These are phyloP conservation scores for Holtermanniella nyarrowii DNA, from an alignment of 768 basidiomycete genomes.

Conservation along the genomic window DNA sequence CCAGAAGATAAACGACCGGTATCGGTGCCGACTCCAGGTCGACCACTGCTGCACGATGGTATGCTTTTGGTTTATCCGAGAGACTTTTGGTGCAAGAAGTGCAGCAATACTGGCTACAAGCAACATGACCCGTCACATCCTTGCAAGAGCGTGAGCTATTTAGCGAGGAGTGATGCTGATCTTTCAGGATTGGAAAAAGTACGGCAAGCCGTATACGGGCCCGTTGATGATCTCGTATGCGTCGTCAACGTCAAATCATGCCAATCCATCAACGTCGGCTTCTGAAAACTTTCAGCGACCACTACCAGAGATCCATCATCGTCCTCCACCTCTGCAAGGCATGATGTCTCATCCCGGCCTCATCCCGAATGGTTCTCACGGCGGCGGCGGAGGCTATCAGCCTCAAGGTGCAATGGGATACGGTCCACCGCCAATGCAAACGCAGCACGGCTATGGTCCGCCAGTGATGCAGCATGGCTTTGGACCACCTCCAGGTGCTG, in stretches of 20 bases:
- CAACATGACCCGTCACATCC: constrained; percentile 29
- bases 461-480: not conserved
- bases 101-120: constrained; percentile 32
- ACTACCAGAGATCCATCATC: constrained; percentile 10
- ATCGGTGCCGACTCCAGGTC: constrained; percentile 25
- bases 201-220: constrained; percentile 30
- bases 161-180: not conserved
- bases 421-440: constrained; percentile 12
- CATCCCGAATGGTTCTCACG: constrained; percentile 9
- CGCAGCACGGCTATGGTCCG: constrained; percentile 5
- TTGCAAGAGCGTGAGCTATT: constrained; percentile 12
- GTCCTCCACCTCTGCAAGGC: not conserved
- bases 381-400: constrained; percentile 7
- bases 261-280: constrained; percentile 12
- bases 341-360: constrained; percentile 1
- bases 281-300: constrained; percentile 30
- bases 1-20: constrained; percentile 19
- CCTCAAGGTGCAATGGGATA: constrained; percentile 15
- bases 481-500: constrained; percentile 14
- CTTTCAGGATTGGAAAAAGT: constrained; percentile 31
- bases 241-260: constrained; percentile 1
- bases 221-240: constrained; percentile 24
- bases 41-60: constrained; percentile 24
- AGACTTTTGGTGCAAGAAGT: constrained; percentile 24
- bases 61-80: constrained; percentile 30